A percentile compares a stretch with the other conserved stretches of the same genome.
phyloP scores from a whole-genome alignment of 345 rosid genomes.

The Firmiana major region DNA sequence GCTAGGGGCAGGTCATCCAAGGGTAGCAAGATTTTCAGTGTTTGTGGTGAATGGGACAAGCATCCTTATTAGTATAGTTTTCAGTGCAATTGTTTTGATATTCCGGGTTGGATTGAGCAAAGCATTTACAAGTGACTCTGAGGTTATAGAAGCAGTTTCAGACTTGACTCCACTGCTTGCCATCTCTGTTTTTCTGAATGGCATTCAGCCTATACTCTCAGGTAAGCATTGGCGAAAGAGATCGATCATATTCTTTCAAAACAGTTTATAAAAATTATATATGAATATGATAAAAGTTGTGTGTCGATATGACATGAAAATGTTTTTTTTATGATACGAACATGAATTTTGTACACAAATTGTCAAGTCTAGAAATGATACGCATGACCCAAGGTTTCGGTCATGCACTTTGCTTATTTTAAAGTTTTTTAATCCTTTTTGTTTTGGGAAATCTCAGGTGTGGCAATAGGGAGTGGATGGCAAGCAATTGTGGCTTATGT shows the following conservation, averaged over 20 bases:
- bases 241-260: neutral
- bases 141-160: slow-evolving; percentile 64
- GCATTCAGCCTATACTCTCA: slow-evolving; percentile 84
- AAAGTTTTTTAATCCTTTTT: no score
- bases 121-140: slow-evolving; percentile 63
- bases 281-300: no score
- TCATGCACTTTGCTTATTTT: no score
- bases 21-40: slow-evolving; percentile 70
- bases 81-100: slow-evolving; percentile 44
- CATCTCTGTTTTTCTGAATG: slow-evolving; percentile 77
- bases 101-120: slow-evolving; percentile 56
- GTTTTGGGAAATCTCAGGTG: slow-evolving; percentile 41
- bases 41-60: slow-evolving; percentile 66
- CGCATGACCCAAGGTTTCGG: no score
- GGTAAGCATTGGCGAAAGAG: neutral
- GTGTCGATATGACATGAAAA: no score
- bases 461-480: slow-evolving; percentile 98
- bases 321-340: no score
- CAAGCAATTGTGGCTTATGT: slow-evolving; percentile 90
- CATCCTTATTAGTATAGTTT: slow-evolving; percentile 50
- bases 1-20: slow-evolving; percentile 82
- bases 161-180: slow-evolving; percentile 73
- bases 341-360: no score
- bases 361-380: no score
- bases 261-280: neutral